phyloP scores from a whole-genome alignment of 225 moss, liverwort and hornwort genomes.

The Sphagnum contortum region DNA sequence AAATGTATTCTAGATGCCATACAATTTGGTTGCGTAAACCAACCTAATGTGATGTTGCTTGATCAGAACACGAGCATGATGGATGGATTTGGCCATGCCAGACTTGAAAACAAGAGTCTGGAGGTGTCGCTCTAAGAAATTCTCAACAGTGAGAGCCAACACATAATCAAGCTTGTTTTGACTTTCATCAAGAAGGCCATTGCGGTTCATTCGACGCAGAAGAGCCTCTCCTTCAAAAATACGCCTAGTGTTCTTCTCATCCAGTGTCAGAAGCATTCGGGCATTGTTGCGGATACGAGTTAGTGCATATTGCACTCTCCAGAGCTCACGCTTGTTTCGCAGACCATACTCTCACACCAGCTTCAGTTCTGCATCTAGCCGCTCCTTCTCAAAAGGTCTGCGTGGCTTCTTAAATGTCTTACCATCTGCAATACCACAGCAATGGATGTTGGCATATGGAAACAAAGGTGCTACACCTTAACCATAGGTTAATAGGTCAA shows the following conservation, averaged over 20 bases:
- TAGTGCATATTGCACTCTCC: constrained; percentile 86
- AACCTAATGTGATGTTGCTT: constrained; percentile 89
- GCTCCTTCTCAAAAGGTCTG: constrained; percentile 89
- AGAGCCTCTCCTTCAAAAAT: constrained; percentile 94
- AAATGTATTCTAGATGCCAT: too few species aligned
- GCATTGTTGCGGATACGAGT: constrained; percentile 96
- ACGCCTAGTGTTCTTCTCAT: constrained; percentile 83
- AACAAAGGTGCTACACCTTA: neutral
- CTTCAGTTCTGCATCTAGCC: constrained; percentile 86
- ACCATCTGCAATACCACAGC: constrained; percentile 41
- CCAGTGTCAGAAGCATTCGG: constrained; percentile 70
- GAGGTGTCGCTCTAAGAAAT: constrained; percentile 74
- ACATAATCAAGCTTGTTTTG: constrained; percentile 92
- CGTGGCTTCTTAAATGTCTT: constrained; percentile 97
- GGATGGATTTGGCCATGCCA: constrained; percentile 93
- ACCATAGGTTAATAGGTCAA: neutral
- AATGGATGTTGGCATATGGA: neutral
- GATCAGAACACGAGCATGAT: constrained; percentile 82
- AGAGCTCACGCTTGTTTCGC: constrained; percentile 89
- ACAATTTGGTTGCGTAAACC: neutral
- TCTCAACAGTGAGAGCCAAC: constrained; percentile 74
- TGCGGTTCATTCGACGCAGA: constrained; percentile 74
- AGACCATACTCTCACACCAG: constrained; percentile 90
- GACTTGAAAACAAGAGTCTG: constrained; percentile 91
- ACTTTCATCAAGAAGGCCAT: constrained; percentile 76